Conservation (phyloP, 371 early-diverging fungal genomes). For the Mortierella sp. region DNA sequence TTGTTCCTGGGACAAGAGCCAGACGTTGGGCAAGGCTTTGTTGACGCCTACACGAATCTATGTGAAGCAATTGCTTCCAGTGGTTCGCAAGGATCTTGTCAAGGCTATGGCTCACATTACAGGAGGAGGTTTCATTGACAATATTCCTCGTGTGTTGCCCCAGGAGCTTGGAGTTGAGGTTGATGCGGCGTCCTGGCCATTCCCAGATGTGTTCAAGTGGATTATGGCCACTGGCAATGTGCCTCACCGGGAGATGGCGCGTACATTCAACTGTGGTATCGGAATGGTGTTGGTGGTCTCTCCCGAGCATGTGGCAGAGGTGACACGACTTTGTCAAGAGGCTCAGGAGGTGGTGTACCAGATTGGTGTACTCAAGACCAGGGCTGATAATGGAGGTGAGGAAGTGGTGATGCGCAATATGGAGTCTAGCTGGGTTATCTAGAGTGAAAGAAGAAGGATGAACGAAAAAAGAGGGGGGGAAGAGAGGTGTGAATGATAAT, state of each 20-base stretch:
- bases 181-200: slow-evolving; percentile 83
- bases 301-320: slow-evolving; percentile 66
- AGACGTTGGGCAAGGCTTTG: slow-evolving; percentile 83
- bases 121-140: slow-evolving; percentile 97
- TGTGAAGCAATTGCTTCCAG: slow-evolving; percentile 89
- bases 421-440: slow-evolving; percentile 50
- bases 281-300: slow-evolving; percentile 96
- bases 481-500: too few species aligned
- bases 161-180: slow-evolving; percentile 77
- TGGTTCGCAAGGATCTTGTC: slow-evolving; percentile 78
- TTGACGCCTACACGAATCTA: slow-evolving; percentile 96
- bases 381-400: slow-evolving; percentile 64
- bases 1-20: slow-evolving; percentile 79
- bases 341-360: slow-evolving; percentile 74
- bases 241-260: slow-evolving; percentile 88
- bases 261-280: slow-evolving; percentile 98
- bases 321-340: slow-evolving; percentile 67
- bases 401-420: slow-evolving; percentile 69
- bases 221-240: slow-evolving; percentile 87
- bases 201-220: slow-evolving; percentile 96
- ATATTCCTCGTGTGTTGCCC: slow-evolving; percentile 96
- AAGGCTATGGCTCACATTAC: slow-evolving; percentile 98
- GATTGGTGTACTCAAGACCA: slow-evolving; percentile 71
- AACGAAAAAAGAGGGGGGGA: too few species aligned
- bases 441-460: neutral